phyloP scores from a whole-genome alignment of 306 rosid species.

The Ormosia emarginata region DNA sequence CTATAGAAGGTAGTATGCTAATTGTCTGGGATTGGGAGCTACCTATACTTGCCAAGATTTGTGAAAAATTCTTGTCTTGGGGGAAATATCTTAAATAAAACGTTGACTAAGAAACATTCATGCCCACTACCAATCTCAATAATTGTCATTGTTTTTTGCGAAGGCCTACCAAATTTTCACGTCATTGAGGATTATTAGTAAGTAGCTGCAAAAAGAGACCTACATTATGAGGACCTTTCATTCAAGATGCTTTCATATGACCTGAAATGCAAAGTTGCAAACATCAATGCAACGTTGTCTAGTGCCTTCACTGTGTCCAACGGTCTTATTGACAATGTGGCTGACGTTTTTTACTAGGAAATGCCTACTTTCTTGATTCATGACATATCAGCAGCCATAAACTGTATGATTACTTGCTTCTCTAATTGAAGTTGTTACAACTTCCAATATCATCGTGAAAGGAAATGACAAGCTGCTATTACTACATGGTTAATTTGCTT shows the following conservation, averaged over 20 bases:
- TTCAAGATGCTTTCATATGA: slow-evolving; percentile 1
- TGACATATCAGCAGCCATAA: slow-evolving; percentile 8
- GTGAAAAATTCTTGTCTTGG: background rate
- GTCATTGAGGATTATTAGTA: background rate
- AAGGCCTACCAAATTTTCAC: background rate
- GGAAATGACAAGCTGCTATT: background rate
- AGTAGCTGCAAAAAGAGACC: background rate
- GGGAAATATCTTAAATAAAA: background rate
- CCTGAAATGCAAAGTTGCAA: background rate
- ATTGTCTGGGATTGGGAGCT: background rate
- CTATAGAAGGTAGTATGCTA: background rate
- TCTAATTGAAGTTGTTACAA: slow-evolving; percentile 1
- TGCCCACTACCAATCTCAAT: background rate
- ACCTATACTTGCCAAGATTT: background rate
- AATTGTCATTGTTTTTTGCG: slow-evolving; percentile 5
- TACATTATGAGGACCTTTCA: background rate
- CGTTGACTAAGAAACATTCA: slow-evolving; percentile 10
- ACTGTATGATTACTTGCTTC: background rate
- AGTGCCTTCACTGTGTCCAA: slow-evolving; percentile 10
- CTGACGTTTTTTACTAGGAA: background rate
- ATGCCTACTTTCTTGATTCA: slow-evolving; percentile 1
- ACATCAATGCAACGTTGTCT: slow-evolving; percentile 18
- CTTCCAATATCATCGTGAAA: slow-evolving; percentile 9
- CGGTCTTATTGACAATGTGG: background rate
- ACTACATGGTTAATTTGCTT: background rate